Base-by-base conservation (phyloP, 257 asterid genomes). In the Solanum sitiens region DNA sequence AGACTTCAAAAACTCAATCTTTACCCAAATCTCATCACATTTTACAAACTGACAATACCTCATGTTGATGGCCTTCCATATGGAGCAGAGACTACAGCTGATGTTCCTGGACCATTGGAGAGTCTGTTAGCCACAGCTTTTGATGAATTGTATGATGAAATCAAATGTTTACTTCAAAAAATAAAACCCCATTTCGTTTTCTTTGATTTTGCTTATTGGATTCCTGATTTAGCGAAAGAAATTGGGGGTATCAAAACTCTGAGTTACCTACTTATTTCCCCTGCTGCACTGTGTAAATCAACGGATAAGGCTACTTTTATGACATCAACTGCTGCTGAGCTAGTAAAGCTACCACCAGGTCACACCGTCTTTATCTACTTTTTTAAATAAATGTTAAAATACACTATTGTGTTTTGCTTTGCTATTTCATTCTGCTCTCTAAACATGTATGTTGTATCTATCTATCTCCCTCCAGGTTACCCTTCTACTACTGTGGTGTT, bases 41-140 rank as follows among this genome's bases (percentile, higher is more conserved):
- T 94, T 87, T 40, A 65, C n/a, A 88, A 91, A 18, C 86, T 95
- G 76, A 13, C 89, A 21, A 44, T 94, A 79, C 98, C 98, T 10
- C 90, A 20, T 10, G 92, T 93, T 35, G 89, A 89, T 2, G 95
- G 98, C 87, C 94, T 94, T 59, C 95, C 96, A 6, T 76, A 90
- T 16, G 89, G 87, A 0, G 71, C 88, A 35, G 94, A 94, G 86
- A 91, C 94, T 63, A 91, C 96, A 32, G 85, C 91, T n/a, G 98
- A 95, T 35, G 47, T 91, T 5, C 89, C 90, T 11, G 37, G 89
- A 3, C 63, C 47, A 21, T 44, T 75, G 25, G n/a, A 53, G 2
- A 25, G 44, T 15, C 89, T 91, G 11, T 89, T 95, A 15, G 87
- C 87, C 21, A 72, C 70, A 2, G 96, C 98, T 47, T 67, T 95